Conservation (phyloP, 139 green algal species). For the Limnomonas spitsbergensis region DNA sequence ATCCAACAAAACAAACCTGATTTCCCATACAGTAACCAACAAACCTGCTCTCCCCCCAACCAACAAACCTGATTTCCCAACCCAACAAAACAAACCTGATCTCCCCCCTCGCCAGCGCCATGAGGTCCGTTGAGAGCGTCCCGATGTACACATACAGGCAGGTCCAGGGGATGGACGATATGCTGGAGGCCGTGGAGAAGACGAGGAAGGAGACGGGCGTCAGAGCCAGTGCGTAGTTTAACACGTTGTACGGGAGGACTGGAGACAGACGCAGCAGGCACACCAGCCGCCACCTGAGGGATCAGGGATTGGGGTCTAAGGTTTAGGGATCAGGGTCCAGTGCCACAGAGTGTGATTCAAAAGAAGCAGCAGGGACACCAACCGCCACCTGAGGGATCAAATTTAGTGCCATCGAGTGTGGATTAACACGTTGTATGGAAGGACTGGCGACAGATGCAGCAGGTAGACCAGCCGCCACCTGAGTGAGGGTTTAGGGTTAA, state of each 20-base stretch:
- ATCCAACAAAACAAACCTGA: too few species aligned
- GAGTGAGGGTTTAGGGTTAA: too few species aligned
- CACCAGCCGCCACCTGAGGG: slow-evolving; percentile 64
- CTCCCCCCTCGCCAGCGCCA: slow-evolving; percentile 23
- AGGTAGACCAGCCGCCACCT: slow-evolving; percentile 61
- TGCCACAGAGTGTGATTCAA: too few species aligned
- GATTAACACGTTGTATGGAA: slow-evolving; percentile 65
- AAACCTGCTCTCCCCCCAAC: too few species aligned
- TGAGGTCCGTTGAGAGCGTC: slow-evolving; percentile 31
- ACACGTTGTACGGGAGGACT: slow-evolving; percentile 57
- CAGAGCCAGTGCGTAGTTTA: slow-evolving; percentile 61
- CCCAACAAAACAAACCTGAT: slow-evolving; percentile 9
- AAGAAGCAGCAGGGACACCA: too few species aligned
- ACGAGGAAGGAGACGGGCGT: slow-evolving; percentile 54
- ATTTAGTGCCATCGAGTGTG: too few species aligned
- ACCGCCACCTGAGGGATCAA: too few species aligned
- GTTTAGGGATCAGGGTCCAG: too few species aligned
- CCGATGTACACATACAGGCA: slow-evolving; percentile 74
- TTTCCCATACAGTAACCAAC: too few species aligned
- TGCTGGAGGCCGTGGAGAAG: slow-evolving; percentile 33
- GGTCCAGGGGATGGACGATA: slow-evolving; percentile 59
- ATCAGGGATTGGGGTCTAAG: too few species aligned
- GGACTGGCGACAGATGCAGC: slow-evolving; percentile 54
- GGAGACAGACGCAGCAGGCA: slow-evolving; percentile 58
- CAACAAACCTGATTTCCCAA: too few species aligned